Conservation (phyloP, 495 filamentous ascomycete species). For the Penicillium egyptiacum region DNA sequence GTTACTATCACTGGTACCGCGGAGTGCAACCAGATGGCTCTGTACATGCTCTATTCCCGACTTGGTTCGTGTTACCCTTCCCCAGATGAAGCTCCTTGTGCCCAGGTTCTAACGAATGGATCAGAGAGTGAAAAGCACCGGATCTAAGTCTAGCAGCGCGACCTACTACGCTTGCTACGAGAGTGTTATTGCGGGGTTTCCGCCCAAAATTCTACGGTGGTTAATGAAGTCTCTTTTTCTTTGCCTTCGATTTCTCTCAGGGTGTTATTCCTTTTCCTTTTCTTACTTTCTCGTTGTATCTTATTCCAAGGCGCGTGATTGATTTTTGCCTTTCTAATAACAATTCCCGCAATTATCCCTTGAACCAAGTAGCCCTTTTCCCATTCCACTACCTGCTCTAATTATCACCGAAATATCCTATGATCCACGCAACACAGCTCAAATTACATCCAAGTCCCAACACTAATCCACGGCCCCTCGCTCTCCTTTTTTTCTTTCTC, state of each 20-base stretch:
- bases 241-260: constrained; percentile 19
- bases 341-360: constrained; percentile 26
- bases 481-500: neutral
- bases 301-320: constrained; percentile 41
- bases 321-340: constrained; percentile 24
- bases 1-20: constrained; percentile 97
- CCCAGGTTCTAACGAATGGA: constrained; percentile 17
- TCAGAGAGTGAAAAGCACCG: constrained; percentile 84
- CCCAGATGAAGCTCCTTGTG: neutral
- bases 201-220: constrained; percentile 37
- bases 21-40: constrained; percentile 97
- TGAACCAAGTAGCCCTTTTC: constrained; percentile 21
- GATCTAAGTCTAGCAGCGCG: constrained; percentile 43
- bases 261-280: constrained; percentile 24
- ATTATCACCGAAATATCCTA: constrained; percentile 7
- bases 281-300: constrained; percentile 42
- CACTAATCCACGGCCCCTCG: constrained; percentile 1
- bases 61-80: constrained; percentile 68
- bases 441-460: constrained; percentile 2
- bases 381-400: constrained; percentile 6
- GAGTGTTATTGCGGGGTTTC: constrained; percentile 16
- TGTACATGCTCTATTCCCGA: constrained; percentile 97
- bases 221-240: constrained; percentile 32
- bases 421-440: constrained; percentile 3
- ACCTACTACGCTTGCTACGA: constrained; percentile 12